A percentile compares a stretch with the other conserved stretches of the same genome.
Evolutionary conservation across 495 filamentous ascomycete species (phyloP).

Genomic region (Aspergillus sclerotiicarbonarius): DNA sequence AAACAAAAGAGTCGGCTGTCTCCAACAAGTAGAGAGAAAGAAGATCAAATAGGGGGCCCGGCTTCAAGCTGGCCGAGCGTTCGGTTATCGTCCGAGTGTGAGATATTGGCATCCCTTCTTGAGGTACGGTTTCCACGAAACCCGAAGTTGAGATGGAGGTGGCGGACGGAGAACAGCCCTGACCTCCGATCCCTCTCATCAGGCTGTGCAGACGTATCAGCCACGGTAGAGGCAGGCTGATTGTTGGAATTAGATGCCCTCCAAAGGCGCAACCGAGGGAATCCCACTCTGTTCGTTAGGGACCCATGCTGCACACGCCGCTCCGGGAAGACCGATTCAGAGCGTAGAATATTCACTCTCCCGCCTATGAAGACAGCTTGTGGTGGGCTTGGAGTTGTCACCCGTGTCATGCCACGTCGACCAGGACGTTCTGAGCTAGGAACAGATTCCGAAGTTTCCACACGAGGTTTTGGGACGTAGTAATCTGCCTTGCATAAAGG

Average conservation of each 20-base stretch:
- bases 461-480: slow-evolving; percentile 82
- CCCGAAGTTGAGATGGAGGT: slow-evolving; percentile 5
- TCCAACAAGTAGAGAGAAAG: not conserved
- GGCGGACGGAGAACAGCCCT: not conserved
- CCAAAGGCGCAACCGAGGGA: slow-evolving; percentile 9
- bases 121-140: not conserved
- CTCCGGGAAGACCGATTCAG: slow-evolving; percentile 1
- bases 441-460: slow-evolving; percentile 19
- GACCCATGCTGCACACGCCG: not conserved
- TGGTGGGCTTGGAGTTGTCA: slow-evolving; percentile 17
- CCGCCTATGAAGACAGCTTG: slow-evolving; percentile 26
- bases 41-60: slow-evolving; percentile 15
- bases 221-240: not conserved
- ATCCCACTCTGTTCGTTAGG: not conserved
- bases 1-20: not conserved
- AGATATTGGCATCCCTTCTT: not conserved
- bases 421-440: slow-evolving; percentile 28
- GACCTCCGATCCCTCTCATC: not conserved
- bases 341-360: slow-evolving; percentile 19
- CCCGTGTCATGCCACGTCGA: slow-evolving; percentile 22
- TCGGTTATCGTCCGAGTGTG: slow-evolving; percentile 5
- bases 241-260: not conserved
- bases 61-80: slow-evolving; percentile 39
- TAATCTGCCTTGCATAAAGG: slow-evolving; percentile 88
- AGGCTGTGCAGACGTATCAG: not conserved